Base-by-base conservation (phyloP, 306 rosid species). In the Ziziphus jujuba region DNA sequence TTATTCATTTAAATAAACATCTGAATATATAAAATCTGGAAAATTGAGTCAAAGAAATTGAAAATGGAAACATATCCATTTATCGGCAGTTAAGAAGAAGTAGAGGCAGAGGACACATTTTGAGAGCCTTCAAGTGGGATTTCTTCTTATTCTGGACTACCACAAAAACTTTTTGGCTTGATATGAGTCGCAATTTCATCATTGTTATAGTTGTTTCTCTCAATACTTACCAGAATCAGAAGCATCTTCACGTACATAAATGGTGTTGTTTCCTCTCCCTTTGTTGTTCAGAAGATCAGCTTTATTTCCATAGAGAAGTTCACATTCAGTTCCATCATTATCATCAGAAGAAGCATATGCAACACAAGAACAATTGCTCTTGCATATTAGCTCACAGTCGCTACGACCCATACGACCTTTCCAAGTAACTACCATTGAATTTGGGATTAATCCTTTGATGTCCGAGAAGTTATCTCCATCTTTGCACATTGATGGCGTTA, bases 351-450 rank as follows among this genome's bases (percentile, higher is more conserved):
- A 53, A 7, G 61, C 20, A 60, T 51, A 71, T 22, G 75, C 75
- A 40, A 25, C 19, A 23, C 75, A 71, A 2, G 69, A 60, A 54
- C 75, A 71, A 40, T 61, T 61, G 67, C 23, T 61, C 68, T 16
- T 51, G 53, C 75, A 38, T 17, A 43, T 7, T 7, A 24, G 16
- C 55, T 71, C 48, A 8, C 75, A 61, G 25, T 61, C 69, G 36
- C 23, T 40, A 19, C n/a, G 75, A 63, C 66, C 62, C 48, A 12
- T 22, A 31, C 35, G 45, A 15, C 36, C 66, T 17, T 61, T 21
- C 59, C 23, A 23, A 21, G 19, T 53, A n/a, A 53, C 40, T 17
- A 19, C 33, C 62, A 40, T 24, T n/a, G 62, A 71, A 31, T 12
- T 38, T 11, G 63, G 63, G 28, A 52, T 33, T 1, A 5, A 15